These are phyloP conservation scores for Aureobasidium sp. DNA, from an alignment of 2,329 filamentous ascomycete genomes.

Conservation along the genomic window DNA sequence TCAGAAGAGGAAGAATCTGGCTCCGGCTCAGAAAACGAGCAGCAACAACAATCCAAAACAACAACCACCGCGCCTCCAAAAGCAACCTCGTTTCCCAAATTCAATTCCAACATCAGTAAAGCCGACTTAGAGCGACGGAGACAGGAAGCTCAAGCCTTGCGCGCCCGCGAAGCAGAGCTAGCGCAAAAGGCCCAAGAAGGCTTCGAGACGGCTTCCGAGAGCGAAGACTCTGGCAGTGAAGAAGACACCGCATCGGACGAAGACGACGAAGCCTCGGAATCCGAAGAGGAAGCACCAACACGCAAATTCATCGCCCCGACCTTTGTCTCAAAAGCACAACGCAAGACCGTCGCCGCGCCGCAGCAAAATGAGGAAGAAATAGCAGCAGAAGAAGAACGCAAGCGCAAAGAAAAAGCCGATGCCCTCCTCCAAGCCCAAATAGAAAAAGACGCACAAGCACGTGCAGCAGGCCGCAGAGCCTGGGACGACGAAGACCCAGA, in stretches of 20 bases:
- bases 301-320: conserved; percentile 55
- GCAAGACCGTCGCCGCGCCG: conserved; percentile 33
- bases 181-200: conserved; percentile 45
- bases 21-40: conserved; percentile 42
- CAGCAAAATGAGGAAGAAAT: conserved; percentile 24
- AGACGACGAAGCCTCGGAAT: conserved; percentile 46
- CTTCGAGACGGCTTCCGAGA: conserved; percentile 50
- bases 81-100: conserved; percentile 40
- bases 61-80: conserved; percentile 32
- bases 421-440: conserved; percentile 83
- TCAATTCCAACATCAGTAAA: conserved; percentile 35
- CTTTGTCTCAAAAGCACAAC: conserved; percentile 57
- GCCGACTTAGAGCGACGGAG: conserved; percentile 29
- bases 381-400: conserved; percentile 44
- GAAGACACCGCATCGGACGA: conserved; percentile 18
- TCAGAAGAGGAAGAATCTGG: conserved; percentile 29
- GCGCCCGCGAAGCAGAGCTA: conserved; percentile 26
- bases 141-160: conserved; percentile 18
- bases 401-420: conserved; percentile 64
- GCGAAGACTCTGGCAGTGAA: conserved; percentile 30
- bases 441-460: conserved; percentile 67
- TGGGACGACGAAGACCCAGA: conserved; percentile 65
- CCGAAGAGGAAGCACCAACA: conserved; percentile 50
- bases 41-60: conserved; percentile 26
- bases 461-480: conserved; percentile 67